A percentile compares a stretch with the other conserved stretches of the same genome.
phyloP scores from a whole-genome alignment of 2,329 filamentous ascomycete genomes.

The Mariannaea elegans region DNA sequence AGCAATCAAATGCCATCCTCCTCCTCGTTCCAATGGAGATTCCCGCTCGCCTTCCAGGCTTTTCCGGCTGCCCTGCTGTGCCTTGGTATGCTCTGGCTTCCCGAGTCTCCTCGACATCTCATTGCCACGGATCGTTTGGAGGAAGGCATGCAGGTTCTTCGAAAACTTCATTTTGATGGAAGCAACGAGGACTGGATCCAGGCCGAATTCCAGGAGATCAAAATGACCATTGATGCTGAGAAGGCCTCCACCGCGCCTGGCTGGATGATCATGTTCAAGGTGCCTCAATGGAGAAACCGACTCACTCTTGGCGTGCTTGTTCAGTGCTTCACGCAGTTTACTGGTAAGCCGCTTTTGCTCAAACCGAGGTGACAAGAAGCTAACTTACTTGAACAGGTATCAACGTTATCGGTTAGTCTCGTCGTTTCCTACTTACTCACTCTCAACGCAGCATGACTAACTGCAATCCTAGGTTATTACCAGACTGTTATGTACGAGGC shows the following conservation, averaged over 20 bases:
- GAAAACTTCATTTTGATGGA: constrained; percentile 61
- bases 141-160: constrained; percentile 51
- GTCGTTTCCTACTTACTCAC: no score
- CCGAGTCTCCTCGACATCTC: constrained; percentile 38
- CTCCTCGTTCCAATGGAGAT: constrained; percentile 46
- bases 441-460: no score
- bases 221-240: constrained; percentile 58
- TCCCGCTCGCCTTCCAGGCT: constrained; percentile 37
- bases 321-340: constrained; percentile 67
- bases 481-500: constrained; percentile 62
- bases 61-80: constrained; percentile 32
- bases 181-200: constrained; percentile 64
- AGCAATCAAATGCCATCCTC: constrained; percentile 38
- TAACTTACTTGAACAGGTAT: constrained; percentile 43
- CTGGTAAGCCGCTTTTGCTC: constrained; percentile 38
- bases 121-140: constrained; percentile 50
- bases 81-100: constrained; percentile 37
- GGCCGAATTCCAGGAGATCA: constrained; percentile 64
- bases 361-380: neutral
- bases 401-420: constrained; percentile 66
- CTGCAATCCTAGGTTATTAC: no score
- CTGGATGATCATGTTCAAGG: constrained; percentile 65
- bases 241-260: constrained; percentile 44
- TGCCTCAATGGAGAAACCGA: constrained; percentile 63
- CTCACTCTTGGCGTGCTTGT: constrained; percentile 66